Evolutionary conservation across 805 yeast genomes (phyloP).

Genomic region (Grigorovia yakushimaensis): DNA sequence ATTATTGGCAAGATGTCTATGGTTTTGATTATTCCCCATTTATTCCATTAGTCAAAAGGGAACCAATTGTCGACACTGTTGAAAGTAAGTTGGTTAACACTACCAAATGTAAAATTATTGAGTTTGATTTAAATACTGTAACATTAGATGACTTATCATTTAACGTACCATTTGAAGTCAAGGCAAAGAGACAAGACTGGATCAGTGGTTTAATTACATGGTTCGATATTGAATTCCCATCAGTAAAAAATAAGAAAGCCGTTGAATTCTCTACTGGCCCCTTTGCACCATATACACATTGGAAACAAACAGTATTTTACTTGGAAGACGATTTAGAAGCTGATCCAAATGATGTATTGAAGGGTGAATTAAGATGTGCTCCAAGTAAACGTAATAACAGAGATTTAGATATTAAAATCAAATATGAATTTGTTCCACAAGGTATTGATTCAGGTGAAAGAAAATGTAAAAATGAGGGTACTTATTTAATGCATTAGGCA

Average conservation of each 20-base stretch:
- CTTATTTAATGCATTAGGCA: constrained; percentile 59
- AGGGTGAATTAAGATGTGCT: constrained; percentile 60
- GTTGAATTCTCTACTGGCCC: constrained; percentile 90
- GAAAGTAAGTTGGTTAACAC: constrained; percentile 69
- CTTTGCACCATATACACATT: constrained; percentile 86
- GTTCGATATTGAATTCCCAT: constrained; percentile 90
- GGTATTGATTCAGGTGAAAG: constrained; percentile 42
- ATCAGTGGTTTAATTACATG: constrained; percentile 87
- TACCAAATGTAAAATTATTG: constrained; percentile 59
- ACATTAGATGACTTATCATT: constrained; percentile 75
- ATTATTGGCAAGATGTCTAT: constrained; percentile 93
- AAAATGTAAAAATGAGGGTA: constrained; percentile 47
- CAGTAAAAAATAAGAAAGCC: constrained; percentile 38
- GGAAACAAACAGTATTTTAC: constrained; percentile 97
- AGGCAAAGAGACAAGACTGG: constrained; percentile 67
- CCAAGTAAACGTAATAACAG: constrained; percentile 78
- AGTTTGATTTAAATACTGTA: constrained; percentile 84
- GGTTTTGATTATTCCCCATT: constrained; percentile 95
- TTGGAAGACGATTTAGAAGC: constrained; percentile 69
- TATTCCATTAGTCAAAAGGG: constrained; percentile 74
- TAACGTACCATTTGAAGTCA: constrained; percentile 55
- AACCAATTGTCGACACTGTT: constrained; percentile 94
- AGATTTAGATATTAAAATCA: constrained; percentile 75
- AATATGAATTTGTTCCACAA: constrained; percentile 37
- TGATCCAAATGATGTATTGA: constrained; percentile 64